Evolutionary conservation across 805 yeast genomes (phyloP).

Genomic region (Nakazawaea ernobii): DNA sequence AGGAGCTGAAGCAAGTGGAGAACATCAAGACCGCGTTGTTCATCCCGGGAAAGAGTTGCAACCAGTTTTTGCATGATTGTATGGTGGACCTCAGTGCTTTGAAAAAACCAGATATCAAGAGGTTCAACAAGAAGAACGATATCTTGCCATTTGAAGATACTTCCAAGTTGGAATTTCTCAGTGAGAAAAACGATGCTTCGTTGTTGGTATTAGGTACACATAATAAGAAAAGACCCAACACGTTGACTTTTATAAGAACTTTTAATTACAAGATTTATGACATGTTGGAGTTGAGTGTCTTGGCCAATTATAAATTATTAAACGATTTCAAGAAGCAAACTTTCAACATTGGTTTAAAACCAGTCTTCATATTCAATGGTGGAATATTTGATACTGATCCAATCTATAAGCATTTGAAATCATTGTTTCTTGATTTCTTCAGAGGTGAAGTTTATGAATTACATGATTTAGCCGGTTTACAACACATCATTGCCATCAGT

Average conservation of each 20-base stretch:
- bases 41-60: conserved; percentile 82
- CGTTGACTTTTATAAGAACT: conserved; percentile 80
- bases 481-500: conserved; percentile 79
- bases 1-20: conserved; percentile 83
- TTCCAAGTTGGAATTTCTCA: conserved; percentile 77
- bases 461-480: conserved; percentile 93
- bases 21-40: conserved; percentile 87
- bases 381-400: conserved; percentile 88
- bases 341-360: conserved; percentile 84
- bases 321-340: conserved; percentile 77
- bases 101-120: conserved; percentile 85
- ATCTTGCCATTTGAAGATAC: conserved; percentile 92
- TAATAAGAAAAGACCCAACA: conserved; percentile 91
- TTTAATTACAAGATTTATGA: conserved; percentile 88
- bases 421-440: conserved; percentile 85
- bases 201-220: conserved; percentile 71
- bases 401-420: conserved; percentile 76
- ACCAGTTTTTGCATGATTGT: conserved; percentile 77
- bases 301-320: conserved; percentile 63
- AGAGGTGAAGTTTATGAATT: conserved; percentile 75
- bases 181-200: conserved; percentile 92
- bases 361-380: conserved; percentile 92
- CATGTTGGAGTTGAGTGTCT: conserved; percentile 83
- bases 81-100: conserved; percentile 84
- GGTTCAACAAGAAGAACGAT: conserved; percentile 85